Evolutionary conservation across 2,329 filamentous ascomycete species (phyloP).

Genomic region (Cordyceps javanica): DNA sequence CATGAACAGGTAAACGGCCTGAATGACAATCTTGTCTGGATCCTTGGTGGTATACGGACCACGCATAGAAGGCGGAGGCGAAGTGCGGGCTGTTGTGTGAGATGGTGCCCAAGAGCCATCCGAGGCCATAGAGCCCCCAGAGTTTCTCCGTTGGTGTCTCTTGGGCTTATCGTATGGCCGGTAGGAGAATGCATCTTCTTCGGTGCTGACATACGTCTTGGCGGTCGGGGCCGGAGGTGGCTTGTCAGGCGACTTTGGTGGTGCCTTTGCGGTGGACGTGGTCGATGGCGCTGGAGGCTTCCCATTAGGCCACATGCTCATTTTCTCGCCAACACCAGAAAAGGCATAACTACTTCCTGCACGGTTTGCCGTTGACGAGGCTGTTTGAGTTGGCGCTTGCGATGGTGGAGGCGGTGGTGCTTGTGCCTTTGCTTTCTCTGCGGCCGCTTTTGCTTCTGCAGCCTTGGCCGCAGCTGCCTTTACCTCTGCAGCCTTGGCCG

Average conservation of each 20-base stretch:
- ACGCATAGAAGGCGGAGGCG: constrained; percentile 72
- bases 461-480: constrained; percentile 21
- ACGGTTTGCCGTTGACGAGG: constrained; percentile 21
- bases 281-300: constrained; percentile 37
- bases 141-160: constrained; percentile 51
- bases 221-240: constrained; percentile 45
- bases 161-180: constrained; percentile 70
- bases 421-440: constrained; percentile 22
- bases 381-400: constrained; percentile 9
- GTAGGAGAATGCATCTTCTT: constrained; percentile 65
- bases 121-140: constrained; percentile 67
- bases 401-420: constrained; percentile 6
- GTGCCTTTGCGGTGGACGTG: constrained; percentile 23
- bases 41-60: constrained; percentile 81
- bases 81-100: constrained; percentile 75
- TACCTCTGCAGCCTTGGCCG: constrained; percentile 21
- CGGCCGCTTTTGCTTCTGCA: constrained; percentile 17
- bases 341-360: constrained; percentile 54
- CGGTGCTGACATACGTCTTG: constrained; percentile 52
- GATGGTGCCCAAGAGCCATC: constrained; percentile 84
- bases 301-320: constrained; percentile 63
- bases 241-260: constrained; percentile 30
- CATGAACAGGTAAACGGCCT: constrained; percentile 87
- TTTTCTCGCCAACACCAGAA: constrained; percentile 61
- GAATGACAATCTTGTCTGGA: constrained; percentile 93